These are phyloP conservation scores for Boeremia lycopersici DNA, from an alignment of 2,329 filamentous ascomycete genomes.

Conservation along the genomic window DNA sequence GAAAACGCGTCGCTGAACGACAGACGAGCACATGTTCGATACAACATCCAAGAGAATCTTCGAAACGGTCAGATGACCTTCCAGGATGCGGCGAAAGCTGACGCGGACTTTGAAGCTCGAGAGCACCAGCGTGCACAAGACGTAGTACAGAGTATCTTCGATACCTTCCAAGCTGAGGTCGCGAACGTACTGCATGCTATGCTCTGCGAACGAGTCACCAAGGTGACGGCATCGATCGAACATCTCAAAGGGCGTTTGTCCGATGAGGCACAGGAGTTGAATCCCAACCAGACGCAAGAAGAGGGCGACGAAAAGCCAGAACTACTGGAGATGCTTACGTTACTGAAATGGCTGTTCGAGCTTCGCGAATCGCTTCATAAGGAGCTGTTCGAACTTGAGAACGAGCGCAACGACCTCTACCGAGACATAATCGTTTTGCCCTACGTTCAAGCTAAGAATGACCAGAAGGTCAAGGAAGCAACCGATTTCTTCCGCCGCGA, in stretches of 20 bases:
- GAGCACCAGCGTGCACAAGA: slow-evolving; percentile 74
- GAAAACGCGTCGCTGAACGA: slow-evolving; percentile 60
- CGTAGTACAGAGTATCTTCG: slow-evolving; percentile 79
- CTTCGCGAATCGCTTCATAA: slow-evolving; percentile 86
- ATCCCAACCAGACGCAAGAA: slow-evolving; percentile 86
- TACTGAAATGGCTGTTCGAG: slow-evolving; percentile 97
- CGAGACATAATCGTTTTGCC: slow-evolving; percentile 81
- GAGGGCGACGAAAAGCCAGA: slow-evolving; percentile 96
- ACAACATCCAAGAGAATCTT: slow-evolving; percentile 80
- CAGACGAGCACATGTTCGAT: slow-evolving; percentile 69
- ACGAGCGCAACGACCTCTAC: slow-evolving; percentile 85
- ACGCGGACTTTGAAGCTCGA: slow-evolving; percentile 73
- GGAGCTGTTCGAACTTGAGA: slow-evolving; percentile 82
- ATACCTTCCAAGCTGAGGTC: slow-evolving; percentile 80
- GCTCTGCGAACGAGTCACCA: slow-evolving; percentile 74
- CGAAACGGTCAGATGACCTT: slow-evolving; percentile 79
- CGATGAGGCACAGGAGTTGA: slow-evolving; percentile 69
- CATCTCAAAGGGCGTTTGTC: slow-evolving; percentile 75
- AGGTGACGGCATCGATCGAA: slow-evolving; percentile 78
- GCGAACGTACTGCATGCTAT: slow-evolving; percentile 84
- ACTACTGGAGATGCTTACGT: slow-evolving; percentile 88
- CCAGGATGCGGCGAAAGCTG: slow-evolving; percentile 79
- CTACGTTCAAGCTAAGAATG: slow-evolving; percentile 74
- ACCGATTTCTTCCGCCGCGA: slow-evolving; percentile 84
- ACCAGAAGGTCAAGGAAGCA: slow-evolving; percentile 79